phyloP scores from a whole-genome alignment of 2,329 filamentous ascomycete genomes.

The Cercospora sesami region DNA sequence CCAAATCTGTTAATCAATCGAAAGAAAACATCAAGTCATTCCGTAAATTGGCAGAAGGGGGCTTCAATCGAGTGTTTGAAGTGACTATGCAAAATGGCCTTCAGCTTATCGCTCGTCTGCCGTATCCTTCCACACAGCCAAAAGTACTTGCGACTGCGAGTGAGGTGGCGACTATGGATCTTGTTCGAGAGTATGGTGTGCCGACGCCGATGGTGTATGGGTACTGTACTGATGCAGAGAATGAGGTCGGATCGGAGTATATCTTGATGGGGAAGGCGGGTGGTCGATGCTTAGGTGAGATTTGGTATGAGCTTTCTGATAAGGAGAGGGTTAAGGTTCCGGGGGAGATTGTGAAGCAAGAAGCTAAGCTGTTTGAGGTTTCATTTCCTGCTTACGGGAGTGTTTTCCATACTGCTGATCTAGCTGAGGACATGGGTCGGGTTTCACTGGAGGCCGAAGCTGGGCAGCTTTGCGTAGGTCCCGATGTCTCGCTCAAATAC shows the following conservation, averaged over 20 bases:
- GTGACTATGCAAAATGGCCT: constrained; percentile 30
- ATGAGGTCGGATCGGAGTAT: constrained; percentile 29
- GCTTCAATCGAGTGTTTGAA: constrained; percentile 31
- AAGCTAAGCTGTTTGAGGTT: background rate
- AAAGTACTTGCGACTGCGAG: constrained; percentile 28
- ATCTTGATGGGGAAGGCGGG: constrained; percentile 31
- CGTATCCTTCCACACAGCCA: constrained; percentile 29
- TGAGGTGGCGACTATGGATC: constrained; percentile 36
- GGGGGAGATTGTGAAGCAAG: background rate
- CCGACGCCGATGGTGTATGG: constrained; percentile 27
- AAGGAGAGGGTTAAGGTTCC: constrained; percentile 26
- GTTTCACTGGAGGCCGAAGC: constrained; percentile 3
- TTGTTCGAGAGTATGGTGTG: constrained; percentile 24
- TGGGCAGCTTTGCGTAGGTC: constrained; percentile 38
- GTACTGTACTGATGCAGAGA: constrained; percentile 21
- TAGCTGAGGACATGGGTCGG: constrained; percentile 19
- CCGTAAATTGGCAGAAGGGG: constrained; percentile 30
- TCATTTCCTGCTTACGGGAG: constrained; percentile 35
- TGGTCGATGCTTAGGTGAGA: constrained; percentile 25
- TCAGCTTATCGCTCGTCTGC: constrained; percentile 32
- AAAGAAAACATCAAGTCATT: constrained; percentile 19
- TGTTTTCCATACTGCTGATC: constrained; percentile 36
- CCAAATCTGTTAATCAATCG: constrained; percentile 5
- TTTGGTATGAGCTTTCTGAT: constrained; percentile 30
- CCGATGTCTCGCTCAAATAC: constrained; percentile 34